Evolutionary conservation across 192 early-diverging fungal species (phyloP).

Genomic region (Lobosporangium transversale): DNA sequence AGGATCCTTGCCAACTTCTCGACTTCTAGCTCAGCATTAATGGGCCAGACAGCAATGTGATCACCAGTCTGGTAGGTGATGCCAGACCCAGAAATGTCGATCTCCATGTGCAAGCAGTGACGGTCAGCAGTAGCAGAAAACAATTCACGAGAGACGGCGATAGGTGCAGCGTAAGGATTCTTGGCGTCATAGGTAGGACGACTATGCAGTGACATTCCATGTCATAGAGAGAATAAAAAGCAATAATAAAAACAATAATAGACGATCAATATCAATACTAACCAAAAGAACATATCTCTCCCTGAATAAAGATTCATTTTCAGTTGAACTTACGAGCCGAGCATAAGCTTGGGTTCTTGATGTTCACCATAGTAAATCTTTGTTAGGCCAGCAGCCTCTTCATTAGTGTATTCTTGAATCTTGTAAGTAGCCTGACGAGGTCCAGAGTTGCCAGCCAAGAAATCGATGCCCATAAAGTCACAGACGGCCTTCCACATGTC

Average conservation of each 20-base stretch:
- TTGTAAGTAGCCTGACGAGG: slow-evolving; percentile 64
- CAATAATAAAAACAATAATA: slow-evolving; percentile 11
- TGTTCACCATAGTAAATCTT: slow-evolving; percentile 64
- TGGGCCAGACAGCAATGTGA: slow-evolving; percentile 93
- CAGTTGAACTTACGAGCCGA: slow-evolving; percentile 55
- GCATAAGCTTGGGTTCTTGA: slow-evolving; percentile 51
- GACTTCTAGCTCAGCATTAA: slow-evolving; percentile 86
- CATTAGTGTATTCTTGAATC: slow-evolving; percentile 54
- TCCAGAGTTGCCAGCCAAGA: slow-evolving; percentile 45
- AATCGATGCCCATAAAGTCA: slow-evolving; percentile 75
- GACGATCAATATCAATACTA: not conserved
- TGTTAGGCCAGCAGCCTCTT: slow-evolving; percentile 33
- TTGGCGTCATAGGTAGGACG: slow-evolving; percentile 81
- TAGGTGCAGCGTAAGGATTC: slow-evolving; percentile 82
- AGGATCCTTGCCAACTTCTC: slow-evolving; percentile 70
- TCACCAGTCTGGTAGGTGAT: slow-evolving; percentile 93
- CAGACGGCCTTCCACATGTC: slow-evolving; percentile 81
- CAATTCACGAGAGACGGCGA: slow-evolving; percentile 71
- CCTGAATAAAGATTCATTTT: too few species aligned
- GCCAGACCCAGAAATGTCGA: slow-evolving; percentile 86
- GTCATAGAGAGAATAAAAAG: slow-evolving; percentile 23
- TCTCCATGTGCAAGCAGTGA: slow-evolving; percentile 92
- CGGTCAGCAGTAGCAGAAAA: slow-evolving; percentile 73
- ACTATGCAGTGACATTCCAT: slow-evolving; percentile 38
- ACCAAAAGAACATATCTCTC: too few species aligned